A percentile compares a stretch with the other conserved stretches of the same genome.
Evolutionary conservation across 169 alveolate genomes (phyloP).

Genomic region (Cryptosporidium tyzzeri): DNA sequence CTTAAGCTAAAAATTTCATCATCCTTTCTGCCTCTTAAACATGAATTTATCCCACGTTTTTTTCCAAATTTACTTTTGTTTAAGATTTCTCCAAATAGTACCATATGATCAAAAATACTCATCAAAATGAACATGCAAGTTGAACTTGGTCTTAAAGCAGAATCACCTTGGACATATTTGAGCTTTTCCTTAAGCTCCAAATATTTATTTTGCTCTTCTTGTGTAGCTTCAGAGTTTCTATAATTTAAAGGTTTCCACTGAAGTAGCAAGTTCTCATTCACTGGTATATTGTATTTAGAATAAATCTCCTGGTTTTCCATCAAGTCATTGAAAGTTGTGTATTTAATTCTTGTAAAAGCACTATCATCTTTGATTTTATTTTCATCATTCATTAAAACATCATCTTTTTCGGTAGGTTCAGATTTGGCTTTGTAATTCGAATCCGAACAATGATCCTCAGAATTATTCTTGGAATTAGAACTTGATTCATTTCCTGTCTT

Average conservation of each 20-base stretch:
- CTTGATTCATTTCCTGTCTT: neutral
- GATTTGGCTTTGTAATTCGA: neutral
- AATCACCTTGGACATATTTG: constrained; percentile 32
- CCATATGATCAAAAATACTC: constrained; percentile 58
- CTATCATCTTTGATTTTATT: neutral
- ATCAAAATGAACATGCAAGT: constrained; percentile 27
- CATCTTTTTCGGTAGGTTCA: neutral
- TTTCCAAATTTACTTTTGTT: constrained; percentile 1
- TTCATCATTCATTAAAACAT: constrained; percentile 25
- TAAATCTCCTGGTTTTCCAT: constrained; percentile 19
- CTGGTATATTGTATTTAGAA: constrained; percentile 46
- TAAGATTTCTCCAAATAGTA: constrained; percentile 50
- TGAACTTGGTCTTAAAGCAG: constrained; percentile 55
- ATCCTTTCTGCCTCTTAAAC: neutral
- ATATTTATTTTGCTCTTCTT: neutral
- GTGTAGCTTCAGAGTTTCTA: neutral
- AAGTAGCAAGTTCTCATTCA: constrained; percentile 43
- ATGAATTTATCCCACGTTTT: constrained; percentile 2
- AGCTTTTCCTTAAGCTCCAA: constrained; percentile 12
- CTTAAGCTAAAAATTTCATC: constrained; percentile 22
- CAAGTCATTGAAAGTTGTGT: constrained; percentile 20
- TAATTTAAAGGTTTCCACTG: constrained; percentile 63
- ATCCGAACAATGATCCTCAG: neutral
- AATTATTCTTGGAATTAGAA: neutral
- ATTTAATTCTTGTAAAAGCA: neutral